Conservation (phyloP, 164 flowering plant species). For the Stephania cephalantha region DNA sequence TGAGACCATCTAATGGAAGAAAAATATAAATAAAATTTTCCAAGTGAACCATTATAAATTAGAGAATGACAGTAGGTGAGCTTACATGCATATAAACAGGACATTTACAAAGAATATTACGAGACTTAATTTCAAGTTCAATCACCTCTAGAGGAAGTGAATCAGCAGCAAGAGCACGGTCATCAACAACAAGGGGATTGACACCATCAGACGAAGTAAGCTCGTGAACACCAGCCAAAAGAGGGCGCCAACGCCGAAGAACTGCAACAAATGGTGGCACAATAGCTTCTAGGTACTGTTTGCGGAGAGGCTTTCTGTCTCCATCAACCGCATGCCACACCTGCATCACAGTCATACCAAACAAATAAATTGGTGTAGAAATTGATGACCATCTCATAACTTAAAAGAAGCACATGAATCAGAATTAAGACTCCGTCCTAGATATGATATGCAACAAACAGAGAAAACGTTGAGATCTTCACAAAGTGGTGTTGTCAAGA, state of each 20-base stretch:
- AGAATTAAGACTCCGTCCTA: background rate
- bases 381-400: background rate
- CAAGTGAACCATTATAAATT: background rate
- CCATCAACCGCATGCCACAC: conserved; percentile 89
- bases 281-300: conserved; percentile 84
- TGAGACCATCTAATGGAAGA: background rate
- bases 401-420: background rate
- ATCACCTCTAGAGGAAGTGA: conserved; percentile 89
- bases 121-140: conserved; percentile 9
- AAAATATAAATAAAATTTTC: background rate
- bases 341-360: conserved; percentile 37
- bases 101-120: background rate
- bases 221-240: conserved; percentile 91
- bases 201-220: conserved; percentile 87
- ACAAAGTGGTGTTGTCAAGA: background rate
- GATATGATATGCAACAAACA: background rate
- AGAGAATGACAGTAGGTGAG: background rate
- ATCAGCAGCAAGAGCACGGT: conserved; percentile 97
- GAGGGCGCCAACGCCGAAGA: conserved; percentile 96
- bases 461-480: background rate
- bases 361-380: background rate
- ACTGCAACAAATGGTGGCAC: conserved; percentile 94
- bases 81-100: background rate
- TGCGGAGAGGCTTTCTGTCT: conserved; percentile 77
- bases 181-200: conserved; percentile 87